Evolutionary conservation across 148 eudicot species (phyloP).

Genomic region (Drosera capensis): DNA sequence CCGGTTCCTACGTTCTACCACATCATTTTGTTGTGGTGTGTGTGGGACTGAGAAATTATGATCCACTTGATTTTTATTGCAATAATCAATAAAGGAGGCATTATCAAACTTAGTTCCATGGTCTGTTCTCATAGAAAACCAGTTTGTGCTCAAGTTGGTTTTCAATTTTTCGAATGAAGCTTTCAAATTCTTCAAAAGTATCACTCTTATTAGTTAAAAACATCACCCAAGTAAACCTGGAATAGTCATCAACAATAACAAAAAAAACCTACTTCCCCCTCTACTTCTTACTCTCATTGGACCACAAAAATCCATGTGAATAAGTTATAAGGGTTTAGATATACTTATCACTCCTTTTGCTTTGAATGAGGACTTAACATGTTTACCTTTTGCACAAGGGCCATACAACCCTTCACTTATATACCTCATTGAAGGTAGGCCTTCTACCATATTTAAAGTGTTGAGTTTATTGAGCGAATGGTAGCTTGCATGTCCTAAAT

Average conservation of each 20-base stretch:
- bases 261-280: not conserved
- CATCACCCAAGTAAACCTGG: not conserved
- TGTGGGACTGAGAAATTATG: not conserved
- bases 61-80: no score
- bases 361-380: not conserved
- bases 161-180: not conserved
- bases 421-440: no score
- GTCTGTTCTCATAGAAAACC: not conserved
- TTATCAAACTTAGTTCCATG: not conserved
- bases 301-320: constrained; percentile 6
- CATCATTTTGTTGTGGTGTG: not conserved
- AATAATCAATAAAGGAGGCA: not conserved
- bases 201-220: not conserved
- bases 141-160: no score
- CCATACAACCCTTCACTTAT: not conserved
- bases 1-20: not conserved
- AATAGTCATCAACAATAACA: constrained; percentile 1
- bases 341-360: not conserved
- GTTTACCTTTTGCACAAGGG: not conserved
- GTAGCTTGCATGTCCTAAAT: not conserved
- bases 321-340: not conserved
- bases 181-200: not conserved
- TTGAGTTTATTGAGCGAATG: not conserved
- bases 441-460: not conserved
- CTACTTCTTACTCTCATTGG: constrained; percentile 2